Base-by-base conservation (phyloP, 805 yeast genomes). In the Lipomyces mesembrius region DNA sequence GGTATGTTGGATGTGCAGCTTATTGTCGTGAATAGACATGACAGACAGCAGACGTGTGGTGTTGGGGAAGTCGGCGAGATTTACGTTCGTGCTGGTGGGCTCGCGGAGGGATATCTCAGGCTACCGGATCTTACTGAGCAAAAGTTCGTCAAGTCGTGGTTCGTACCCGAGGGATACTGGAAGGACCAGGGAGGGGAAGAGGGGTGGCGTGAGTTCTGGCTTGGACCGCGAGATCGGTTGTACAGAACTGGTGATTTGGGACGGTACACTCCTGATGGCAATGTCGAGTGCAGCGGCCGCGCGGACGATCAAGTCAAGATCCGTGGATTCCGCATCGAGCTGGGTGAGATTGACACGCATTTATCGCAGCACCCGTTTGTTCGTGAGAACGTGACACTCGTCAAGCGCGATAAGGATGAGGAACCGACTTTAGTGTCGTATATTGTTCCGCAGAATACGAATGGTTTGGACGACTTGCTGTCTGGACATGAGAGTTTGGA, bases 1-100 rank as follows among this genome's bases (percentile, higher is more conserved):
- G 99, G 99, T 78, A 95, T 95, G 99, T 79, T 84, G 66, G 93
- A 95, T 75, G 99, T 95, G 53, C 99, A 95, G 78, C 81, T 95
- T 66, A 83, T 96, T 65, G 97, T 95, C 67, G 98, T 95, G 53
- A 95, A 96, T 82, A 84, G 98, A 77, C 83, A 90, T 74, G 97
- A 94, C 74, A 85, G 90, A 66, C 84, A 91, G 22, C 96, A 92
- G 79, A 87, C 95, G 7, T 95, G 99, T 82, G 99, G 98, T 79
- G 92, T 95, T 71, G 99, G 99, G 72, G 99, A 95, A 79, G 95
- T 95, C 68, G 99, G 99, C 75, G 99, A 95, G 78, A 93, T 95
- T 70, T 95, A 95, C 76, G 98, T 96, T 11, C 88, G 99, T 76
- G 99, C 99, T 52, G 99, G 92, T 65, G 99, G 99, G 60, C 83